Conservation (phyloP, 768 basidiomycete genomes). For the Podaxis sp. region DNA sequence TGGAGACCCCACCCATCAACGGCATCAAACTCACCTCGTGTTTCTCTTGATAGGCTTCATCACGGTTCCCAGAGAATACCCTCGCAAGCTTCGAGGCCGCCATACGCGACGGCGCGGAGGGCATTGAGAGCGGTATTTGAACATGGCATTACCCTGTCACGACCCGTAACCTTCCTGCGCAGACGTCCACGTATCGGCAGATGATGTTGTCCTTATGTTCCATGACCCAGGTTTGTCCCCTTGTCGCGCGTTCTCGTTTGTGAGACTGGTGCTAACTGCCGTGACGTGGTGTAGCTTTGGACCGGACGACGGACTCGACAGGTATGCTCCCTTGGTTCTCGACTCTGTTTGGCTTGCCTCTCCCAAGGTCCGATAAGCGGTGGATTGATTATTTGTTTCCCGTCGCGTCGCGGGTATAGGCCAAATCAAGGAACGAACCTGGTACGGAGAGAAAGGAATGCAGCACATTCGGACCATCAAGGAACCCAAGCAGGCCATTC, state of each 20-base stretch:
- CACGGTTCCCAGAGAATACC: conserved; percentile 90
- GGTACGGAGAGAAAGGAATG: conserved; percentile 72
- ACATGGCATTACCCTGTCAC: conserved; percentile 34
- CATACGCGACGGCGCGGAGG: conserved; percentile 93
- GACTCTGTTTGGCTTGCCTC: neutral
- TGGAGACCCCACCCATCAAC: neutral
- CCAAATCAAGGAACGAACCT: conserved; percentile 66
- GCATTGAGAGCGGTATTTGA: conserved; percentile 93
- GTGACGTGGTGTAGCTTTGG: conserved; percentile 47
- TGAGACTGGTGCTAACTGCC: conserved; percentile 18
- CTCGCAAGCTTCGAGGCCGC: conserved; percentile 94
- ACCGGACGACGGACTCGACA: conserved; percentile 79
- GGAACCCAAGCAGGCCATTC: conserved; percentile 82
- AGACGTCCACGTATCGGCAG: conserved; percentile 95
- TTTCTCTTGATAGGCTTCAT: conserved; percentile 62
- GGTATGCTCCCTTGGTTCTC: conserved; percentile 36
- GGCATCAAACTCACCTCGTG: neutral
- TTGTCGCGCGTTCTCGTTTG: conserved; percentile 10
- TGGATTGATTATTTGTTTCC: conserved; percentile 18
- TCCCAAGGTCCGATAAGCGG: conserved; percentile 3
- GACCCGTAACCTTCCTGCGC: conserved; percentile 59
- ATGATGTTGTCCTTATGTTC: conserved; percentile 91
- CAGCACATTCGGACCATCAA: conserved; percentile 79
- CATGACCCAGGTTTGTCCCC: conserved; percentile 76
- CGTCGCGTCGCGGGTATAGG: conserved; percentile 37